Percentiles rank a stretch among this genome's conserved stretches.
phyloP scores from a whole-genome alignment of 768 basidiomycete species.

The Pholiota microspora region DNA sequence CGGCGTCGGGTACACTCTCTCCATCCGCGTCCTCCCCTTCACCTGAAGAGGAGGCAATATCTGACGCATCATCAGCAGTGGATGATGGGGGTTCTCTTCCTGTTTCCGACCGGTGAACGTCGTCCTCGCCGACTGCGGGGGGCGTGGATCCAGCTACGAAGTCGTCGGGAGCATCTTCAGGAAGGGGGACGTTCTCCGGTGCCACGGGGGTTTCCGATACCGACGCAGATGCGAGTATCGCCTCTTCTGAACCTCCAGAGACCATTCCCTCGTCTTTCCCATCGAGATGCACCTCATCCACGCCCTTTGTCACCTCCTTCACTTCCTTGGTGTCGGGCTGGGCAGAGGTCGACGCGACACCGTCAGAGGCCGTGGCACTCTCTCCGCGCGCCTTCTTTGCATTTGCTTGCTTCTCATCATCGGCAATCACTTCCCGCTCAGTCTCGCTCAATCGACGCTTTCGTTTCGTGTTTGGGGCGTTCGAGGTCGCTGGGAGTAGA shows the following conservation, averaged over 20 bases:
- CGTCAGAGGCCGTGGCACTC: conserved; percentile 28
- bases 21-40: neutral
- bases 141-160: conserved; percentile 17
- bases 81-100: too few species aligned
- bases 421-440: conserved; percentile 40
- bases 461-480: conserved; percentile 63
- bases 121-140: conserved; percentile 12
- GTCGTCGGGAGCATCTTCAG: conserved; percentile 35
- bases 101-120: too few species aligned
- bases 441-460: conserved; percentile 63
- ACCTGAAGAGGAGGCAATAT: conserved; percentile 11
- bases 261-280: conserved; percentile 44
- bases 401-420: conserved; percentile 36
- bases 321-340: conserved; percentile 50
- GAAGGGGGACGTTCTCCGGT: conserved; percentile 38
- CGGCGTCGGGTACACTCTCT: neutral
- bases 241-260: conserved; percentile 26
- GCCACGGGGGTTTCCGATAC: neutral
- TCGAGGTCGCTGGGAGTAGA: conserved; percentile 58
- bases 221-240: neutral
- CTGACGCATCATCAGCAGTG: conserved; percentile 9
- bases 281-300: conserved; percentile 64
- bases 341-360: conserved; percentile 17
- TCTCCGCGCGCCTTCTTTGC: conserved; percentile 48
- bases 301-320: conserved; percentile 70